Evolutionary conservation across 2,329 filamentous ascomycete species (phyloP).

Genomic region (Penicillium sclerotiorum): DNA sequence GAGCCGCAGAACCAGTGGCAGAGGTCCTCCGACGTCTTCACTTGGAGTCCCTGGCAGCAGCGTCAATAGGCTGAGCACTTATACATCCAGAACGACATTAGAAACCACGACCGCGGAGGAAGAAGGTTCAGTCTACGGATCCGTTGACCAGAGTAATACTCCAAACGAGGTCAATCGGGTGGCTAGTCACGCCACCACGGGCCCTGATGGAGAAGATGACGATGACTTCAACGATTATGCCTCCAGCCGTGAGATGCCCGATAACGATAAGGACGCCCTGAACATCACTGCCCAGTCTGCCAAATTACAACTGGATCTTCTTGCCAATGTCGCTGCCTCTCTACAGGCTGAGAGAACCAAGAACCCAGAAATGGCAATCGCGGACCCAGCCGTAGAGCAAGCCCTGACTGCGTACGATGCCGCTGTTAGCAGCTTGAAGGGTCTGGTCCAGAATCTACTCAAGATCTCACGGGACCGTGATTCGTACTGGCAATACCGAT

Average conservation of each 20-base stretch:
- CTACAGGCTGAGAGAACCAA: constrained; percentile 70
- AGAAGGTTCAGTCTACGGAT: constrained; percentile 54
- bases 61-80: constrained; percentile 53
- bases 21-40: constrained; percentile 39
- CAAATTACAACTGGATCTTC: constrained; percentile 86
- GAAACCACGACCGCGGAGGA: constrained; percentile 58
- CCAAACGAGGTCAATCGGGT: constrained; percentile 53
- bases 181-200: constrained; percentile 53
- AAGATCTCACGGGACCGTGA: constrained; percentile 94
- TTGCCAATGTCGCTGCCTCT: constrained; percentile 82
- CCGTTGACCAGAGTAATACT: constrained; percentile 59
- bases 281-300: constrained; percentile 97
- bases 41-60: constrained; percentile 40
- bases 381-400: constrained; percentile 73
- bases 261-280: constrained; percentile 86
- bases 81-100: constrained; percentile 50
- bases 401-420: constrained; percentile 85
- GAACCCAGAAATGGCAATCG: constrained; percentile 72
- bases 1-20: constrained; percentile 33
- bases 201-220: constrained; percentile 65
- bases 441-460: constrained; percentile 79
- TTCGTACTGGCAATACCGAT: constrained; percentile 92
- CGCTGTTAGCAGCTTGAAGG: constrained; percentile 83
- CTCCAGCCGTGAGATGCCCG: constrained; percentile 73
- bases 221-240: constrained; percentile 81